Base-by-base conservation (phyloP, 2,329 filamentous ascomycete genomes). In the Arthrinium phaeospermum region DNA sequence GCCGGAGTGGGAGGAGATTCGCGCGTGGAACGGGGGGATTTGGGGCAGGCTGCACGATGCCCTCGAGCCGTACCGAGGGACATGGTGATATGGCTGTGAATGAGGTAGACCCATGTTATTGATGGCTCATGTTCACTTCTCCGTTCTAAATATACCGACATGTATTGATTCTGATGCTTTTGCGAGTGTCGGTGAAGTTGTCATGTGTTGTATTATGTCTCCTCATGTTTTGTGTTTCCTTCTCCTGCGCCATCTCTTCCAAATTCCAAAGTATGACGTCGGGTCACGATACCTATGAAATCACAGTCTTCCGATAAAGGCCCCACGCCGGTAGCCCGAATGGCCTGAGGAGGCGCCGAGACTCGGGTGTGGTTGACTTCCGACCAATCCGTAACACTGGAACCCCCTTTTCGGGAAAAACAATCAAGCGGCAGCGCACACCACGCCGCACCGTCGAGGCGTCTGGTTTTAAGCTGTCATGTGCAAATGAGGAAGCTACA, bases 1-100 rank as follows among this genome's bases (percentile, higher is more conserved):
- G 3, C 44, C 72, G 3, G 77, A 79, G 72, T 79, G 77, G 77
- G 68, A 74, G 44, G 76, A 77, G 73, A 72, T 77, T 12, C 71
- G 72, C 22, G 68, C 49, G 10, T 79, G 77, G 78, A 76, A 80
- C 71, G 75, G 69, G 1, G 78, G 77, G 0, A 16, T 74, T 12
- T 76, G 73, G 69, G 77, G 73, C 0, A 73, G 44, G 67, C 51
- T 80, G 41, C 73, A 78, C 71, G 75, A 78, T 57, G 75, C 37
- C 5, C 68, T 80, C 67, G 70, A 75, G 71, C 72, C 70, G 22
- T 76, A 74, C 64, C 61, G 75, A 34, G 72, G 75, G 24, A 72
- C 71, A 37, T 75, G 73, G 74, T 74, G 69, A 74, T 27, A 7
- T 3, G 34, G 49, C 12, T 5, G 12, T 30, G 1, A 19, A 34